Base-by-base conservation (phyloP, 441 rosid species). In the Gossypium lobatum region DNA sequence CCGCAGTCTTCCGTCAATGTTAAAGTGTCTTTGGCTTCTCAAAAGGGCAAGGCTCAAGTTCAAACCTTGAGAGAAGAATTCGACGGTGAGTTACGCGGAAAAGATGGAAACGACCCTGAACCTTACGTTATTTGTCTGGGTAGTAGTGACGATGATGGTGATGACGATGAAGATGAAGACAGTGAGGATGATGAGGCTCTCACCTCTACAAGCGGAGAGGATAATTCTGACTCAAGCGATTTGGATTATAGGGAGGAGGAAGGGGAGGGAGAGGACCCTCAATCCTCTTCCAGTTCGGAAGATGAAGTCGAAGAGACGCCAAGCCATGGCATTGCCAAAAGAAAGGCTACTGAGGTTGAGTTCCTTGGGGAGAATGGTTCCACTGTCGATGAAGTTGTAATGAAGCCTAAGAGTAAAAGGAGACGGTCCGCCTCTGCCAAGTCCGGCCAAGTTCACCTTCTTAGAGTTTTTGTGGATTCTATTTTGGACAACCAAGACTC, bases 401-500 rank as follows among this genome's bases (percentile, higher is more conserved):
- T 48, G 16, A 55, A 18, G 60, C 9, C 21, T 17, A 57, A 14
- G 26, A 10, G 50, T 46, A 60, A 64, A 13, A 60, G 26, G 42
- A 66, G 14, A 25, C 28, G 3, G 14, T 14, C 28, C 1, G 73
- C 76, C 26, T 65, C 34, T 3, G 46, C 55, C 70, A 65, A 45
- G 5, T 57, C n/a, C 61, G 25, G 4, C 11, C 70, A 63, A 42
- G 11, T 42, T 50, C 73, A 81, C 46, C 59, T 77, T 59, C 26
- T 77, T 16, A 57, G 57, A 23, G 72, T 84, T 73, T 76, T 87
- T 71, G 70, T 77, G 6, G 69, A 82, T 61, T 81, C 90, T 17
- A 77, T 86, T 11, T 75, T 78, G 69, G 63, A 73, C 16, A 42
- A 57, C 64, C 78, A 39, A 25, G 80, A 42, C 13, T 9, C 18